Percentiles rank a stretch among this genome's conserved stretches.
Conservation (phyloP, 2,329 filamentous ascomycete genomes). For the Coniochaeta sp. region DNA sequence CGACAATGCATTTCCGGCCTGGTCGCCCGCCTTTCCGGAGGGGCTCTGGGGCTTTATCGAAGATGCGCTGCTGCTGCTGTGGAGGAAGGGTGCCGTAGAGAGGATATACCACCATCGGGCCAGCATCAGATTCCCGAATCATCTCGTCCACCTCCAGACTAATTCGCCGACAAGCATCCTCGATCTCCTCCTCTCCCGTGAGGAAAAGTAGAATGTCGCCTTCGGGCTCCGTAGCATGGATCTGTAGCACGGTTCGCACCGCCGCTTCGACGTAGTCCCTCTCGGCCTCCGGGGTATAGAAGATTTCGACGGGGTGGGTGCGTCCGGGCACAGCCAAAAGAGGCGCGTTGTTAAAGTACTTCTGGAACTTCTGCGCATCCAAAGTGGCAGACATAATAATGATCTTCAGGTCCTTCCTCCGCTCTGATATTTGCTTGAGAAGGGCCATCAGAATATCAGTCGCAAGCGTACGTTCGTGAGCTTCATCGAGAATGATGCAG, state of each 20-base stretch:
- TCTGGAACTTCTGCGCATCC: slow-evolving; percentile 96
- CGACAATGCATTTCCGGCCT: slow-evolving; percentile 89
- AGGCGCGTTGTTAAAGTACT: slow-evolving; percentile 92
- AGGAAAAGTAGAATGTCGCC: slow-evolving; percentile 92
- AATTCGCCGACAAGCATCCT: slow-evolving; percentile 92
- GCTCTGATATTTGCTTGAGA: slow-evolving; percentile 78
- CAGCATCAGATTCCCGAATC: slow-evolving; percentile 82
- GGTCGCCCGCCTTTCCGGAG: slow-evolving; percentile 69
- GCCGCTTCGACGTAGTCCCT: slow-evolving; percentile 95
- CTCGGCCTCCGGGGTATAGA: slow-evolving; percentile 95
- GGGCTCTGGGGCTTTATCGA: slow-evolving; percentile 76
- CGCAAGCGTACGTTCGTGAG: slow-evolving; percentile 93
- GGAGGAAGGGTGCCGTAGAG: slow-evolving; percentile 92
- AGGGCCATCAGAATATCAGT: slow-evolving; percentile 98
- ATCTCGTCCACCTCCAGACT: slow-evolving; percentile 85
- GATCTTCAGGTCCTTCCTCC: slow-evolving; percentile 87
- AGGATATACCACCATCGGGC: slow-evolving; percentile 83
- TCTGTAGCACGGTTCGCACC: slow-evolving; percentile 89
- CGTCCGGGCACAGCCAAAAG: slow-evolving; percentile 89
- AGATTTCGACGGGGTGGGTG: slow-evolving; percentile 95
- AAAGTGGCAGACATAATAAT: slow-evolving; percentile 99
- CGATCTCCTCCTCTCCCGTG: slow-evolving; percentile 97
- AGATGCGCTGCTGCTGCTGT: slow-evolving; percentile 89
- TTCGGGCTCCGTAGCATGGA: slow-evolving; percentile 86
- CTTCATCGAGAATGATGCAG: slow-evolving; percentile 97